Evolutionary conservation across 2,329 filamentous ascomycete genomes (phyloP).

Genomic region (Ophiostoma pallidulum): DNA sequence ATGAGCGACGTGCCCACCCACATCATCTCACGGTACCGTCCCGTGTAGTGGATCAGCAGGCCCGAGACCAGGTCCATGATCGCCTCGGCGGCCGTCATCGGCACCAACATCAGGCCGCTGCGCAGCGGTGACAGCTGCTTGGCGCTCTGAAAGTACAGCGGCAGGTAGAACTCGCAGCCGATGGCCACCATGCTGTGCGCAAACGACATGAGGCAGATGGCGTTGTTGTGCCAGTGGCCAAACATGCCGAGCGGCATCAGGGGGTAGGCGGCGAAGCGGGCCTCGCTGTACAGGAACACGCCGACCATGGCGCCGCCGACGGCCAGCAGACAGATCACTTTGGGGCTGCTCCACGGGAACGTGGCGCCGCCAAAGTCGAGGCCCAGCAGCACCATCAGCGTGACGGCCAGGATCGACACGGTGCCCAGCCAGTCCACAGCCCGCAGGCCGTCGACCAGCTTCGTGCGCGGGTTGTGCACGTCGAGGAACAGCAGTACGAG

Average conservation of each 20-base stretch:
- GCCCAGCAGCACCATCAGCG: constrained; percentile 56
- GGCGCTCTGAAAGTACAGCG: constrained; percentile 39
- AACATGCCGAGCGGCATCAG: constrained; percentile 34
- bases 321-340: constrained; percentile 42
- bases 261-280: constrained; percentile 35
- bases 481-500: constrained; percentile 17
- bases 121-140: constrained; percentile 35
- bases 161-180: constrained; percentile 39
- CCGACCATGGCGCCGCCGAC: constrained; percentile 28
- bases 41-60: constrained; percentile 40
- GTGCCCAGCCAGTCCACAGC: constrained; percentile 52
- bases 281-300: constrained; percentile 36
- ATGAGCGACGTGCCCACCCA: constrained; percentile 39
- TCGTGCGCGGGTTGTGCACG: constrained; percentile 37
- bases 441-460: constrained; percentile 48
- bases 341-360: constrained; percentile 49
- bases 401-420: constrained; percentile 48
- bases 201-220: constrained; percentile 37
- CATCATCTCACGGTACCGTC: constrained; percentile 45
- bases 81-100: constrained; percentile 41
- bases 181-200: constrained; percentile 42
- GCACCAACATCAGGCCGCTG: constrained; percentile 43
- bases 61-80: constrained; percentile 35
- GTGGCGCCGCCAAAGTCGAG: constrained; percentile 41
- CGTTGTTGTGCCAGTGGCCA: constrained; percentile 40